phyloP scores from a whole-genome alignment of 1,284 basidiomycete genomes.

The Moesziomyces sp. region DNA sequence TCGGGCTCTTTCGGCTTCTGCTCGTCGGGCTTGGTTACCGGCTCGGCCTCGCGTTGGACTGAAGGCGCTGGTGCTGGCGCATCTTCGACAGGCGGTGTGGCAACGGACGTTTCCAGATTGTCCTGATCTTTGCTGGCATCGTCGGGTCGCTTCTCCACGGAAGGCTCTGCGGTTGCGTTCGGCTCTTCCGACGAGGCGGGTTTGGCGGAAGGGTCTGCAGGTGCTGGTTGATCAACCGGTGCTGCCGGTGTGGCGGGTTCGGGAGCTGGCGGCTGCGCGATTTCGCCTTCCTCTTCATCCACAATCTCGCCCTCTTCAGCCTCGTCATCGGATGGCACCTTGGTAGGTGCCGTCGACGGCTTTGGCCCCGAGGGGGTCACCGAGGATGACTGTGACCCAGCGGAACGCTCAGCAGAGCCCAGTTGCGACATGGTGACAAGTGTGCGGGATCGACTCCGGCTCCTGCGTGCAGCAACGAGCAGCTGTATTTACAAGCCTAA shows the following conservation, averaged over 20 bases:
- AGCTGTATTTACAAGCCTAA: neutral
- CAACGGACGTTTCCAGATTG: neutral
- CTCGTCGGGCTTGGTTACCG: neutral
- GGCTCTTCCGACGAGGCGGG: slow-evolving; percentile 17
- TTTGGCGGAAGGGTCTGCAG: slow-evolving; percentile 4
- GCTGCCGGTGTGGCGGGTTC: slow-evolving; percentile 1
- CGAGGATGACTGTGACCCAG: slow-evolving; percentile 5
- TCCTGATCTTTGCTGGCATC: slow-evolving; percentile 1
- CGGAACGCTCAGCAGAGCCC: slow-evolving; percentile 12
- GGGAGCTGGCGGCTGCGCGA: slow-evolving; percentile 15
- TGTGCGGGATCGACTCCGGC: neutral
- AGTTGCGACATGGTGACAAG: slow-evolving; percentile 24
- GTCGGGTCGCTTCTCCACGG: neutral
- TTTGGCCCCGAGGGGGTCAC: slow-evolving; percentile 2
- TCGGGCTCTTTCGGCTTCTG: neutral
- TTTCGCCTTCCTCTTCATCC: slow-evolving; percentile 50
- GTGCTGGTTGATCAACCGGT: slow-evolving; percentile 3
- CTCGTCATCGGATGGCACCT: slow-evolving; percentile 27
- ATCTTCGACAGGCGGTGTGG: neutral
- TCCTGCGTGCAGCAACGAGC: neutral
- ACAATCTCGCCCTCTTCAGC: slow-evolving; percentile 48
- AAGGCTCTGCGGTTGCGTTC: slow-evolving; percentile 10
- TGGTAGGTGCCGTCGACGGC: slow-evolving; percentile 6
- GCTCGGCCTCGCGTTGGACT: neutral
- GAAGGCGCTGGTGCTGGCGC: neutral